Percentiles rank a stretch among this genome's conserved stretches.
Evolutionary conservation across 2,329 filamentous ascomycete genomes (phyloP).

Genomic region (Bertia moriformis): DNA sequence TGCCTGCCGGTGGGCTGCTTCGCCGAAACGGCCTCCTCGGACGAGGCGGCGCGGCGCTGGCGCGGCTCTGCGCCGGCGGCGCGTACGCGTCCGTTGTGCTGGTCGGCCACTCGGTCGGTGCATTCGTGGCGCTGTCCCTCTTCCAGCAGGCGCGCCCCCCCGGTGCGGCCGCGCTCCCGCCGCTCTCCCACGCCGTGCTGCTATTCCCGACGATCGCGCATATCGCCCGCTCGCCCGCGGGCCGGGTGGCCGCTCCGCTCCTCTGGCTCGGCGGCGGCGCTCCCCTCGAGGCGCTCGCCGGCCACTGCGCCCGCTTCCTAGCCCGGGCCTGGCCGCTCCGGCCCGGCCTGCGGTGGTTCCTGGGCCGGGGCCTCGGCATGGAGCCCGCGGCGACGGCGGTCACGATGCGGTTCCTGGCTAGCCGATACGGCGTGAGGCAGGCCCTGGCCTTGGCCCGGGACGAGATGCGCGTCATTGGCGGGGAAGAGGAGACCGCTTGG

Average conservation of each 20-base stretch:
- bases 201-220: conserved; percentile 65
- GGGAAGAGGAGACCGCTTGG: conserved; percentile 22
- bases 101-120: conserved; percentile 61
- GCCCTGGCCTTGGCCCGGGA: conserved; percentile 41
- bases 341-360: conserved; percentile 23
- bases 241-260: conserved; percentile 31
- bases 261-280: too few relatives aligned
- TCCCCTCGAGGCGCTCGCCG: conserved; percentile 23
- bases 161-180: conserved; percentile 14
- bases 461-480: conserved; percentile 42
- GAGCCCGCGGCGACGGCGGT: conserved; percentile 29
- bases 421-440: conserved; percentile 42
- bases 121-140: conserved; percentile 58
- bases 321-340: conserved; percentile 26
- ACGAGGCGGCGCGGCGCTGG: conserved; percentile 9
- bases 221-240: conserved; percentile 48
- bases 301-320: conserved; percentile 22
- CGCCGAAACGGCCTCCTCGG: conserved; percentile 8
- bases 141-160: conserved; percentile 30
- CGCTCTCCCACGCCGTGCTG: conserved; percentile 38
- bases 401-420: conserved; percentile 37
- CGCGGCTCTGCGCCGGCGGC: too few relatives aligned
- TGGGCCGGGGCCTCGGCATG: conserved; percentile 28
- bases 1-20: conserved; percentile 4
- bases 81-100: too few relatives aligned